Evolutionary conservation across 345 rosid species (phyloP), one percentile per base, ranked within the genome.

Genomic region (Ailanthus altissimus): DNA sequence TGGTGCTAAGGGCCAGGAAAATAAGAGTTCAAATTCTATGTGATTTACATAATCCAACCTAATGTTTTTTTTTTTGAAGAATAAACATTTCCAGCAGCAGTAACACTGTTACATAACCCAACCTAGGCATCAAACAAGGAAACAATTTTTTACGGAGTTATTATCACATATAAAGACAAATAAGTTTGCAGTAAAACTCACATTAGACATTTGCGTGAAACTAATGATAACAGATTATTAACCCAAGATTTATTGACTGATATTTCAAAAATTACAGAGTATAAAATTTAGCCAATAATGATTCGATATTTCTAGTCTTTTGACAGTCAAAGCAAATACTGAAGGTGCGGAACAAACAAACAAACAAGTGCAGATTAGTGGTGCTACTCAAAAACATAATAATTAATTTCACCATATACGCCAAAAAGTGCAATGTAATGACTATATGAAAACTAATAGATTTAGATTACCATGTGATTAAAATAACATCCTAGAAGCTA

Each of bases 401-500:
- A 18, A 50, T 69, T 28, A 50, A n/a, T 50, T 50, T 32, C 73
- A 43, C 56, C 13, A 11, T 18, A 26, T 4, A 43, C 15, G 28
- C 13, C 40, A 57, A 57, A 57, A 15, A 5, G 7, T 2, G 20
- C 25, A 73, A 26, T 18, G 25, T 45, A 59, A 0, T 36, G 6
- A 59, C 28, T 45, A 8, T 16, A 60, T 43, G 54, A 73, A 25
- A 14, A 58, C 2, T 50, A 8, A 18, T 42, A 25, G 26, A 32
- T 32, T 32, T 16, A 23, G 49, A 25, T 32, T 9, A 73, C 43
- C 26, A 43, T 25, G 15, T 16, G 2, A 47, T 49, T 49, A 26
- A 69, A 25, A 69, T 43, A 73, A 26, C 67, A 58, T 60, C 58
- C 28, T 12, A 2, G 74, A 15, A 72, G 40, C 65, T 40, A 72